Percentiles rank a stretch among this genome's conserved stretches.
Evolutionary conservation across 495 filamentous ascomycete genomes (phyloP).

Genomic region (Extremus antarcticus): DNA sequence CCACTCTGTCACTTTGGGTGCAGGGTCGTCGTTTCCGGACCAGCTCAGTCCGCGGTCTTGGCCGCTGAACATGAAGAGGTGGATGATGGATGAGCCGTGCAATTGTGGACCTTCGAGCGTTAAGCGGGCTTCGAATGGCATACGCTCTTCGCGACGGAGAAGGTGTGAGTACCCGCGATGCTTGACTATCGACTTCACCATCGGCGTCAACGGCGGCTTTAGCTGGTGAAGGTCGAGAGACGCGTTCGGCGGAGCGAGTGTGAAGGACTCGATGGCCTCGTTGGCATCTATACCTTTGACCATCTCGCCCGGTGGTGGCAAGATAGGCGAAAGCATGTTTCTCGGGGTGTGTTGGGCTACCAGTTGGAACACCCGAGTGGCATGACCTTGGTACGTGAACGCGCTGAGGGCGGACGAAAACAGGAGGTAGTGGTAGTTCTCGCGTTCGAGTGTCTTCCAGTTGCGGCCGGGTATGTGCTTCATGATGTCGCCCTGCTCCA

Average conservation of each 20-base stretch:
- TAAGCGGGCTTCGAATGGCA: slow-evolving; percentile 24
- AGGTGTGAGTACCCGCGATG: slow-evolving; percentile 22
- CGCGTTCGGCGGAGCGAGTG: slow-evolving; percentile 39
- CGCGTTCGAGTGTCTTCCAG: slow-evolving; percentile 40
- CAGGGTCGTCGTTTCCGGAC: slow-evolving; percentile 16
- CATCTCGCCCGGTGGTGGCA: slow-evolving; percentile 28
- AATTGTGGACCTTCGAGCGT: slow-evolving; percentile 23
- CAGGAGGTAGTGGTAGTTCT: slow-evolving; percentile 49
- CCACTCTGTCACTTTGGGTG: slow-evolving; percentile 12
- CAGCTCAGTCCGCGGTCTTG: slow-evolving; percentile 18
- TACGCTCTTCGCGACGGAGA: slow-evolving; percentile 7
- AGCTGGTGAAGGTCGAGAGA: slow-evolving; percentile 23
- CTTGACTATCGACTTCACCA: slow-evolving; percentile 17
- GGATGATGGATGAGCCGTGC: slow-evolving; percentile 7
- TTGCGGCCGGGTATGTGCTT: slow-evolving; percentile 43
- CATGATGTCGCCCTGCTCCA: slow-evolving; percentile 31
- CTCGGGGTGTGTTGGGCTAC: slow-evolving; percentile 28
- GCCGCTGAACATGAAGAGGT: slow-evolving; percentile 15
- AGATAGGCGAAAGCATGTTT: slow-evolving; percentile 20
- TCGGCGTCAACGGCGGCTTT: slow-evolving; percentile 20
- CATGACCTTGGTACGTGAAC: slow-evolving; percentile 40
- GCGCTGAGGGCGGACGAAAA: slow-evolving; percentile 49
- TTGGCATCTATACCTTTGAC: slow-evolving; percentile 39
- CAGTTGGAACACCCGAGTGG: slow-evolving; percentile 36
- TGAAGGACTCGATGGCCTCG: slow-evolving; percentile 36